These are phyloP conservation scores for Panicum virgatum DNA, from an alignment of 202 grass and related monocot genomes.

Conservation along the genomic window DNA sequence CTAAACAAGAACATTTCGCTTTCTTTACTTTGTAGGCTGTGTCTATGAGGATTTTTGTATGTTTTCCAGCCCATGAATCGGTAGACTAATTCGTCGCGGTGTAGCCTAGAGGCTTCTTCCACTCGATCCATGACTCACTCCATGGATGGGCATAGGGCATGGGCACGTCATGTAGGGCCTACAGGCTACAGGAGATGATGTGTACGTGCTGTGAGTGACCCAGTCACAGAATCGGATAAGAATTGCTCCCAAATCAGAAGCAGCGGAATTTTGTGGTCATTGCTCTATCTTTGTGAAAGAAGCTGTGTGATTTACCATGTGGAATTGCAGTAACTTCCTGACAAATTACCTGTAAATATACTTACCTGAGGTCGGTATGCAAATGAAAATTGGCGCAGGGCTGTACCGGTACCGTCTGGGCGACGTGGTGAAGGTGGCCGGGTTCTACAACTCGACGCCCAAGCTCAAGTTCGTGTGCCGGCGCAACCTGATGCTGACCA, in stretches of 20 bases:
- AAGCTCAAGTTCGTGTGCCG: slow-evolving; percentile 87
- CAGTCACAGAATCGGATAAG: slow-evolving; percentile 25
- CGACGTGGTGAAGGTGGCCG: slow-evolving; percentile 71
- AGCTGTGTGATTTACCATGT: not conserved
- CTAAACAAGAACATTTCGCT: slow-evolving; percentile 8
- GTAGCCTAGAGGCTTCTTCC: not conserved
- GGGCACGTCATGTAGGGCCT: not conserved
- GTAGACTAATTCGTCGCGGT: slow-evolving; percentile 1
- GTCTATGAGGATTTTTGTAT: not conserved
- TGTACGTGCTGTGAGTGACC: not conserved
- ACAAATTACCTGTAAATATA: not conserved
- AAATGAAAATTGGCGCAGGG: slow-evolving; percentile 35
- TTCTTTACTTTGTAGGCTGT: not conserved
- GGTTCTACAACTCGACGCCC: slow-evolving; percentile 86
- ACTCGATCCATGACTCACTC: not conserved
- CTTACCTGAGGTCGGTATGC: not conserved
- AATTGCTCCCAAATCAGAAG: not conserved
- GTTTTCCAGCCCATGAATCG: not conserved
- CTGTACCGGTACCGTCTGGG: slow-evolving; percentile 87
- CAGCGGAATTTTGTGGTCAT: not conserved
- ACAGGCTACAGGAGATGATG: slow-evolving; percentile 15
- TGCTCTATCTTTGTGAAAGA: not conserved
- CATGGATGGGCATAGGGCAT: not conserved
- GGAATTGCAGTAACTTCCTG: not conserved
- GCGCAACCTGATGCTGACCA: slow-evolving; percentile 67